phyloP scores from a whole-genome alignment of 2,329 filamentous ascomycete genomes.

The Pseudogymnoascus sp. region DNA sequence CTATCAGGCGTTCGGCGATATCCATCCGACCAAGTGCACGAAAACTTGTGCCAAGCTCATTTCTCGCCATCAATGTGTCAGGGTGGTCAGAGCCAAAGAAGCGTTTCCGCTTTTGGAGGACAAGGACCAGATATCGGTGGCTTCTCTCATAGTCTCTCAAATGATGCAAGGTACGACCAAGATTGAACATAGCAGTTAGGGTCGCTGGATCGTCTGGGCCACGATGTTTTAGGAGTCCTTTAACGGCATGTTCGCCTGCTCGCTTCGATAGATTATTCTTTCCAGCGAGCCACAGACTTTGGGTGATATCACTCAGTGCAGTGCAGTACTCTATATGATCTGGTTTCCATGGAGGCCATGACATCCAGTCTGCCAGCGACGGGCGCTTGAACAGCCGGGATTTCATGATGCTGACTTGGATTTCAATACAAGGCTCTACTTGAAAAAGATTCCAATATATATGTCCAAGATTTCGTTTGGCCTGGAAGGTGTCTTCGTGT shows the following conservation, averaged over 20 bases:
- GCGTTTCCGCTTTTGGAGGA: slow-evolving; percentile 13
- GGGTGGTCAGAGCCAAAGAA: slow-evolving; percentile 21
- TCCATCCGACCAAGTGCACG: slow-evolving; percentile 8
- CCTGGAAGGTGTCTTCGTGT: neutral
- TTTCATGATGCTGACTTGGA: slow-evolving; percentile 7
- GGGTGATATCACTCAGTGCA: slow-evolving; percentile 15
- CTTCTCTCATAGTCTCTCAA: slow-evolving; percentile 16
- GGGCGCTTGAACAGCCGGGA: neutral
- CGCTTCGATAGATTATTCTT: slow-evolving; percentile 11
- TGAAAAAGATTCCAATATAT: slow-evolving; percentile 12
- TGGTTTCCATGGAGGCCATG: slow-evolving; percentile 18
- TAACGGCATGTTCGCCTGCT: slow-evolving; percentile 11
- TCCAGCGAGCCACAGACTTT: slow-evolving; percentile 17
- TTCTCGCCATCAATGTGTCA: slow-evolving; percentile 22
- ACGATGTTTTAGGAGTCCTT: slow-evolving; percentile 11
- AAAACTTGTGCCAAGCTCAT: neutral
- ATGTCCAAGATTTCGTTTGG: neutral
- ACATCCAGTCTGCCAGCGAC: neutral
- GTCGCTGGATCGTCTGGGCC: slow-evolving; percentile 23
- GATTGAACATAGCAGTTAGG: slow-evolving; percentile 25
- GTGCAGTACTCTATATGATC: slow-evolving; percentile 14
- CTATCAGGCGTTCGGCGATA: slow-evolving; percentile 15
- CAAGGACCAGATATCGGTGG: slow-evolving; percentile 15
- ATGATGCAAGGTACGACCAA: slow-evolving; percentile 22
- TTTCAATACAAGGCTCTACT: neutral